These are phyloP conservation scores for Beta vulgaris DNA, from an alignment of 148 eudicot species.

Conservation along the genomic window DNA sequence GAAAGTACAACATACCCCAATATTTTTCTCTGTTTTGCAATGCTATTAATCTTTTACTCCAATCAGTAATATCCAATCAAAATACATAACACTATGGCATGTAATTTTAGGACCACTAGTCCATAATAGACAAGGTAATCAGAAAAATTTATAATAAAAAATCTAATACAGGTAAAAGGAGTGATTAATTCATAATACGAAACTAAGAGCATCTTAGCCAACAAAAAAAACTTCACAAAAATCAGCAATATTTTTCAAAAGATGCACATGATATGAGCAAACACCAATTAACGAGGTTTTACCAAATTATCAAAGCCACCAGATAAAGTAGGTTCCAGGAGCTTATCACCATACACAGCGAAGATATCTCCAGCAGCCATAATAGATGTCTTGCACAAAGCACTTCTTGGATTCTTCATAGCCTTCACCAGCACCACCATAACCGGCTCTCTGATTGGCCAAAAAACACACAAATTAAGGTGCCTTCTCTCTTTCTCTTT, in stretches of 20 bases:
- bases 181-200: too few relatives aligned
- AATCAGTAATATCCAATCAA: too few relatives aligned
- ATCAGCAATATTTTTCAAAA: neutral
- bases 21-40: too few relatives aligned
- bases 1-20: too few relatives aligned
- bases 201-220: too few relatives aligned
- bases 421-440: constrained; percentile 68
- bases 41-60: too few relatives aligned
- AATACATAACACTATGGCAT: too few relatives aligned
- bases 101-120: too few relatives aligned
- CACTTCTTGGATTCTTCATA: constrained; percentile 98
- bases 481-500: too few relatives aligned
- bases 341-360: constrained; percentile 55
- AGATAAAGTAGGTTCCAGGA: constrained; percentile 46
- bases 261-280: neutral
- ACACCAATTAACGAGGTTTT: neutral
- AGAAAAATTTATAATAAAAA: too few relatives aligned
- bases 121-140: too few relatives aligned
- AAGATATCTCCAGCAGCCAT: constrained; percentile 90
- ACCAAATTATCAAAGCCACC: constrained; percentile 75
- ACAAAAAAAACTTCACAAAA: neutral
- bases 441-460: constrained; percentile 59
- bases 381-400: constrained; percentile 83
- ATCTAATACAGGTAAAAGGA: too few relatives aligned
- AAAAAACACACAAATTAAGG: constrained; percentile 5